These are phyloP conservation scores for Backusella luteola DNA, from an alignment of 192 early-diverging fungal genomes.

Conservation along the genomic window DNA sequence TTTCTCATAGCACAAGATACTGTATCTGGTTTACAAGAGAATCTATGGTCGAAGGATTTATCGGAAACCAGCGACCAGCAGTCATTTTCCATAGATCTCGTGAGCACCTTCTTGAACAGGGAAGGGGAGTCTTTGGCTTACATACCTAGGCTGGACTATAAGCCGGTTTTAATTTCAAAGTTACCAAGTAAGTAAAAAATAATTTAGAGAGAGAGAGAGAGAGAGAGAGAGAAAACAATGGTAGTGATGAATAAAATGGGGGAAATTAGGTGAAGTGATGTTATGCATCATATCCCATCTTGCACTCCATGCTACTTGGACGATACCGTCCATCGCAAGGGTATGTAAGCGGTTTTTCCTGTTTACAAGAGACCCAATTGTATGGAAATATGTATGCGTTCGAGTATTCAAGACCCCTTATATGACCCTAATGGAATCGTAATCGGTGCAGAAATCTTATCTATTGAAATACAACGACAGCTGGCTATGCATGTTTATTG, in stretches of 20 bases:
- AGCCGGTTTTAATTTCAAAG: constrained; percentile 31
- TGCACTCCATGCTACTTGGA: constrained; percentile 17
- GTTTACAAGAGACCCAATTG: constrained; percentile 27
- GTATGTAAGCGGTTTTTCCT: constrained; percentile 40
- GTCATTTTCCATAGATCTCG: not conserved
- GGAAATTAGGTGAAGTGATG: constrained; percentile 28
- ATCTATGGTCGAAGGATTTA: not conserved
- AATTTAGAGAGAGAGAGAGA: not conserved
- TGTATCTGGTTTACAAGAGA: not conserved
- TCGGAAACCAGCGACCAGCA: not conserved
- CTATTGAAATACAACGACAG: constrained; percentile 29
- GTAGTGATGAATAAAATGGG: not conserved
- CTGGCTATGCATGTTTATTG: constrained; percentile 44
- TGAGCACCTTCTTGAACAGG: not conserved
- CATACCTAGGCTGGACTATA: constrained; percentile 26
- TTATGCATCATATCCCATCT: constrained; percentile 26
- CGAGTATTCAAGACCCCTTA: constrained; percentile 21
- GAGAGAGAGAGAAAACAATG: not conserved
- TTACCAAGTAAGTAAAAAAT: constrained; percentile 32
- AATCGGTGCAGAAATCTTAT: constrained; percentile 11
- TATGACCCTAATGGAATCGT: constrained; percentile 14
- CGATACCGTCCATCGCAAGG: constrained; percentile 30
- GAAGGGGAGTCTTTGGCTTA: constrained; percentile 5
- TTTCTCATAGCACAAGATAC: not conserved
- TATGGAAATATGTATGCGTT: constrained; percentile 39